Base-by-base conservation (phyloP, 441 rosid species). In the Melastoma candidum region DNA sequence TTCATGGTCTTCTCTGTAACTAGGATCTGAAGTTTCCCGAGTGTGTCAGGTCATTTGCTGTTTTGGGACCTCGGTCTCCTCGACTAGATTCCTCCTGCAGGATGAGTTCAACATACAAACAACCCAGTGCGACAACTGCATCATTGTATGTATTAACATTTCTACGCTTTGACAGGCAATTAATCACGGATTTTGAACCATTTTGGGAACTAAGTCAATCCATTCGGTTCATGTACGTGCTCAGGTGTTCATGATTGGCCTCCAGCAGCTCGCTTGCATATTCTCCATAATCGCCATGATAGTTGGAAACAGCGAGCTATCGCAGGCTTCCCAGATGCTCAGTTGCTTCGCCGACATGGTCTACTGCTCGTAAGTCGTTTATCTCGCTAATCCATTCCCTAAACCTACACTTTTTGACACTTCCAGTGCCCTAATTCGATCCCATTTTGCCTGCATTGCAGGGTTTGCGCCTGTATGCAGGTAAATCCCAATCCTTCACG, bases 201-300 rank as follows among this genome's bases (percentile, higher is more conserved):
- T 17, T 17, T 17, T 17, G 22, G 22, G 36, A 29, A 29, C 36
- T 29, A 3, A 29, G 7, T 29, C 22, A 29, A 29, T 6, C 36
- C 36, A 29, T 29, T 29, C 7, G 4, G 12, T 49, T 1, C 24
- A 6, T 17, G 22, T 12, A 7, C 46, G 27, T 43, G 22, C 57
- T 65, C 67, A 92, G 98, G 98, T 94, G 56, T 92, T 93, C 71
- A 93, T 88, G 98, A 56, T 88, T 55, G 88, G 95, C 61, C 90
- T 93, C 53, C 81, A 75, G 72, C 97, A 93, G 88, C 17, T 93
- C 29, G 98, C 98, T 6, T 93, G 98, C 71, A 88, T 93, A 55
- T 86, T 84, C 76, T 81, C 95, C 56, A 65, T 93, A 36, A 77
- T 93, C 49, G 97, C 98, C 44, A 82, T 89, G 80, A 84, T 93